Evolutionary conservation across 306 rosid genomes (phyloP), one percentile per base, ranked within the genome.

Genomic region (Gillenia trifoliata): DNA sequence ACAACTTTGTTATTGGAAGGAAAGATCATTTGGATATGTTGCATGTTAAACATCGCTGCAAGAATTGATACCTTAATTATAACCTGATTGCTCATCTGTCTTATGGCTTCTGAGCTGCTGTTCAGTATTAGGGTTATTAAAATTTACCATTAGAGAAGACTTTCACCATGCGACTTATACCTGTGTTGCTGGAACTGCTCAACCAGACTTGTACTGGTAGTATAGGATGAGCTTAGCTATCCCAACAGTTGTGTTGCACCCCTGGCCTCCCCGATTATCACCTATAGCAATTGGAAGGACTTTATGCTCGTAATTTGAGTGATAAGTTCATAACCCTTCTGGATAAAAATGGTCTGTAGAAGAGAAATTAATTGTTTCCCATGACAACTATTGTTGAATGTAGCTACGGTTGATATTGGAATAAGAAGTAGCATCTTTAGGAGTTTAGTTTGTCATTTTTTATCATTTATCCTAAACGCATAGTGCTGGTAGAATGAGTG

Each of bases 1-100:
- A 34, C 62, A 38, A 57, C 17, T 73, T 77, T 16, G 5, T 76
- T 25, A 29, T 64, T 67, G 49, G 63, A 74, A 68, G n/a, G 43
- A 38, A 38, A 80, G 36, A 60, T 71, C 2, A 57, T 31, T 9
- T 33, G 36, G 76, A 4, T 25, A 12, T 5, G 40, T 73, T 73
- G 70, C 70, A 45, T 20, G n/a, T 20, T 4, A 11, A 11, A 49
- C 19, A 26, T 6, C 29, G 5, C 43, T 19, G 5, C 30, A 54
- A 29, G 23, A 20, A 70, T 6, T 52, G 49, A 52, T 54, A n/a
- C 52, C 9, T 30, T 50, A 15, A 22, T 33, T 54, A 20, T n/a
- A 22, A 31, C 15, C 49, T 54, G 50, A 28, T 54, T 54, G 49
- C 31, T 70, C 59, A 3, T 10, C 22, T 4, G 11, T 29, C 73